Evolutionary conservation across 306 rosid genomes (phyloP), one percentile per base, ranked within the genome.

Genomic region (Quercus dentata): DNA sequence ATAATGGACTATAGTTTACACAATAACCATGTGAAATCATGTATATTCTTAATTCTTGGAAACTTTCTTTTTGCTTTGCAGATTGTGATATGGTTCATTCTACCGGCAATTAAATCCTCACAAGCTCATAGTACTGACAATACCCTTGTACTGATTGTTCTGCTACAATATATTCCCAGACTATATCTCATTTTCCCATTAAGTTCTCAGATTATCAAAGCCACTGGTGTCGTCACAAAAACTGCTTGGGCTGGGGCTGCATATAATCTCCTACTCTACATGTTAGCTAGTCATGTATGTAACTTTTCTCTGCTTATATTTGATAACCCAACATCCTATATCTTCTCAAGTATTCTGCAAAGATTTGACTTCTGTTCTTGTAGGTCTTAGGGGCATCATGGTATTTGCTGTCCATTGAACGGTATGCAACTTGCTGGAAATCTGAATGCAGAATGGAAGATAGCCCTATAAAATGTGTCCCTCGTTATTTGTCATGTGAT

Each of bases 161-260:
- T 94, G 71, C 86, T 94, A 56, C 99, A 94, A 72, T 94, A 94
- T 79, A 52, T 91, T 74, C 99, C 95, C 27, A 86, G 97, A 90
- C 82, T 94, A 27, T 94, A 92, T 77, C 80, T 94, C 78, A 94
- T 91, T 78, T 92, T 94, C 69, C 99, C 97, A 51, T 75, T 94
- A 74, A 94, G 97, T 71, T 83, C 94, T 77, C 95, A 94, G 88
- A 94, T 94, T 77, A 88, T 91, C 83, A 92, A 92, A 84, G 93
- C 97, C 82, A 87, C 94, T 3, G 99, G 99, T 57, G 81, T 92
- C 9, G 97, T 89, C 74, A 92, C 99, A 80, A 91, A 87, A 84
- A 92, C 97, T 0, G 99, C 99, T 35, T 94, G 97, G 97, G 97
- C 99, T 13, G 99, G 99, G 81, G 99, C 97, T 78, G 99, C 97